Evolutionary conservation across 306 rosid species (phyloP), one percentile per base, ranked within the genome.

Genomic region (Morella rubra): DNA sequence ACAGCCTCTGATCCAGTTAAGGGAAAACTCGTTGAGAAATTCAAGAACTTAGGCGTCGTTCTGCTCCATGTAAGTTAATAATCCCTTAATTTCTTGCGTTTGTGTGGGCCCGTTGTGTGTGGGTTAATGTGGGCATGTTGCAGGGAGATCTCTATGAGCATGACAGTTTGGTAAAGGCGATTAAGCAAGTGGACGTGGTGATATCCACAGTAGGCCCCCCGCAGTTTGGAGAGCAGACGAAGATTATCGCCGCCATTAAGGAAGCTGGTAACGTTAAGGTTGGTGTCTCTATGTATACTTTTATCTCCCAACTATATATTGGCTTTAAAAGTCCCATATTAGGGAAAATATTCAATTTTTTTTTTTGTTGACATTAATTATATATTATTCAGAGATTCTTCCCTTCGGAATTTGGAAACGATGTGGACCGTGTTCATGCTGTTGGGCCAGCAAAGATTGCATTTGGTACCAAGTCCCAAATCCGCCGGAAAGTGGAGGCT

Each of bases 91-190:
- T 27, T 27, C 32, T 27, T 1, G 32, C 1, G 32, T 27, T 1
- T 2, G 1, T 27, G 32, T 27, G 32, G 32, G 32, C n/a, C n/a
- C n/a, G 2, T 27, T 27, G 32, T 27, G 66, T 11, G 14, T 24
- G 12, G 22, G 24, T 10, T 10, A 59, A 59, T 20, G 13, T 24
- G 66, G 65, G 41, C 13, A 32, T 45, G 4, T 22, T 27, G 50
- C 69, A 92, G 96, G 96, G 96, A n/a, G 97, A 90, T 84, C 73
- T 93, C 4, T 10, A 79, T 70, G 91, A 90, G 66, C 92, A 89
- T 37, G 83, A 79, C 75, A 86, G 90, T 78, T 81, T 93, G 80
- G 92, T 90, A 42, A 90, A 86, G 69, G 93, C 93, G 20, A 93
- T 93, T 10, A 87, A 87, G 73, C 79, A 82, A 7, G 96, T 86